Base-by-base conservation (phyloP, 2,329 filamentous ascomycete genomes). In the Rosellinia necatrix region DNA sequence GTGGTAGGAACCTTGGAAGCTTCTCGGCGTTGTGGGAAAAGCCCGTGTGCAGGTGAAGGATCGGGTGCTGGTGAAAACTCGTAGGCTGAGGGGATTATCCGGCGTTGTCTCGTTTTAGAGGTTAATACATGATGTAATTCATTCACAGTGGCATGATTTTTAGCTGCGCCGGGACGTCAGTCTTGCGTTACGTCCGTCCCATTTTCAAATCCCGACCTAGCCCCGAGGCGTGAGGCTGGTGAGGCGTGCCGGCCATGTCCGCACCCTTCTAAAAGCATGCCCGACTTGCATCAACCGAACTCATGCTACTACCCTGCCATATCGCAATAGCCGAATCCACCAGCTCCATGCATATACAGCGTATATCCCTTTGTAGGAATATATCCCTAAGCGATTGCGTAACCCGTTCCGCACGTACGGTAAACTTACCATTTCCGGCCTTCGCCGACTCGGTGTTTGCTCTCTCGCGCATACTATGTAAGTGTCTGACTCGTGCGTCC, bases 61-160 rank as follows among this genome's bases (percentile, higher is more conserved):
- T 49, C 44, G 42, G 37, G 47, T 12, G 56, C 35, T 49, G 21
- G 27, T n/a, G 43, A 19, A 42, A 42, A 30, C 27, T 12, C 13
- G n/a, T 21, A 40, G 34, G 30, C 29, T 12, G 32, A 27, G 51
- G 44, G 38, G 43, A 53, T 38, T 37, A 27, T 13, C 55, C 53
- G 46, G 49, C 22, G 34, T 37, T 43, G 30, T 38, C 8, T 46
- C 17, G 49, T 53, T 57, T 42, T 25, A n/a, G n/a, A n/a, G n/a
- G n/a, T n/a, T n/a, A n/a, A n/a, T n/a, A 34, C 38, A 60, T 60
- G 58, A 60, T 60, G 58, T 58, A 60, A 60, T 60, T 40, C 25
- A n/a, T 12, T 37, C 30, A 9, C 34, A 46, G 42, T 60, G 41
- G 59, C 49, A 61, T 53, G 59, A 59, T 57, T 50, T 59, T 46